A percentile compares a stretch with the other conserved stretches of the same genome.
These are phyloP conservation scores for Globisporangium middletonii DNA, from an alignment of 352 stramenopile species.

Conservation along the genomic window DNA sequence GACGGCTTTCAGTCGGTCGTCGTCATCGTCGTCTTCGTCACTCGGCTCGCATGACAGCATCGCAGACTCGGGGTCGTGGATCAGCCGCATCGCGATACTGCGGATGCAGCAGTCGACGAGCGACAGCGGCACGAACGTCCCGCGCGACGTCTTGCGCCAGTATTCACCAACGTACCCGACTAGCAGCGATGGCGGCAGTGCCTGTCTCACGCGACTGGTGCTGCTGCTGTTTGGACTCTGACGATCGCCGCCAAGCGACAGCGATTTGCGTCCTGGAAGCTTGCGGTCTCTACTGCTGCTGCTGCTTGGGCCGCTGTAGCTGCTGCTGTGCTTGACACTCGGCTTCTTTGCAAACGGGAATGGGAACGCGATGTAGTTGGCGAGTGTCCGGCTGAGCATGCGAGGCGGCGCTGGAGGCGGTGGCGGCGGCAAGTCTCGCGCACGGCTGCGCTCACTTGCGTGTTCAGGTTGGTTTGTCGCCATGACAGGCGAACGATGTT, in stretches of 20 bases:
- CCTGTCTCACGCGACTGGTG: conserved; percentile 1
- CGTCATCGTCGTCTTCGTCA: background rate
- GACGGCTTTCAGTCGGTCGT: conserved; percentile 2
- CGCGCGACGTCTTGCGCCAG: conserved; percentile 32
- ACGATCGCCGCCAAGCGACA: background rate
- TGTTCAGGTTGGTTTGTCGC: conserved; percentile 21
- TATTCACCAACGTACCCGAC: conserved; percentile 42
- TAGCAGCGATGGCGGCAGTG: conserved; percentile 9
- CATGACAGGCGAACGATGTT: conserved; percentile 13
- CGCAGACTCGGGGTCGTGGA: conserved; percentile 21
- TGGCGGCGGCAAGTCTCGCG: conserved; percentile 1
- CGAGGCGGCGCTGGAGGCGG: conserved; percentile 11
- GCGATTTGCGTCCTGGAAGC: background rate
- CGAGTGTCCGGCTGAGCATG: conserved; percentile 47
- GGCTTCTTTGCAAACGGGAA: conserved; percentile 64
- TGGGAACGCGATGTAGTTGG: conserved; percentile 73
- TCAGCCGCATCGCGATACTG: conserved; percentile 34
- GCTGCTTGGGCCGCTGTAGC: conserved; percentile 2
- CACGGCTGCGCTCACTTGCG: background rate
- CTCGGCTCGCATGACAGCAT: conserved; percentile 4
- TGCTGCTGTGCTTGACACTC: conserved; percentile 6
- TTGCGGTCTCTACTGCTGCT: conserved; percentile 1
- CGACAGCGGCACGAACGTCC: conserved; percentile 39
- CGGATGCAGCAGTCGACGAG: conserved; percentile 57
- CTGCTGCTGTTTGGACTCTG: conserved; percentile 1